phyloP scores from a whole-genome alignment of 768 basidiomycete species.

The Dictyophora rubrovolvata region DNA sequence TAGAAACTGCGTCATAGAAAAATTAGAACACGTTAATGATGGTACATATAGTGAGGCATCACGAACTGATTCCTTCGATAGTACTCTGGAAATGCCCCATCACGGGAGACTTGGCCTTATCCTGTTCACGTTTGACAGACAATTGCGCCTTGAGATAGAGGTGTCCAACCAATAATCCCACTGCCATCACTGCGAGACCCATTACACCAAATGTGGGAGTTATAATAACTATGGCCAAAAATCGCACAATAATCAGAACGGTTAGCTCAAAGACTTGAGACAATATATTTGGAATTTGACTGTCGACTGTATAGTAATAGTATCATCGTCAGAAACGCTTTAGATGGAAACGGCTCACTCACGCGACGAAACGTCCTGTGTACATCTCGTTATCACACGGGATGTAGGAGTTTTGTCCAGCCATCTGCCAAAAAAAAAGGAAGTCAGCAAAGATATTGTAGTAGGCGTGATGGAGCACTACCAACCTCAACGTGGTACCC shows the following conservation, averaged over 20 bases:
- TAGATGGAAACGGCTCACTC: not conserved
- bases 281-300: not conserved
- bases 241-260: conserved; percentile 11
- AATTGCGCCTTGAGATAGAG: conserved; percentile 30
- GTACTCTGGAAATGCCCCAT: conserved; percentile 21
- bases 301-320: conserved; percentile 3
- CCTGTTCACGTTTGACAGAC: conserved; percentile 28
- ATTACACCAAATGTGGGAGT: conserved; percentile 13
- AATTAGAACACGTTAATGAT: not conserved
- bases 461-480: not conserved
- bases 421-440: conserved; percentile 12
- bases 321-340: too few relatives aligned
- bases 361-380: conserved; percentile 10
- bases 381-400: conserved; percentile 16
- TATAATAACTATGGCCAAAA: conserved; percentile 13
- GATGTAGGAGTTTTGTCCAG: conserved; percentile 16
- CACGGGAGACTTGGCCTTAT: conserved; percentile 24
- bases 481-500: conserved; percentile 38
- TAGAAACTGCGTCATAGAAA: conserved; percentile 25
- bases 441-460: not conserved
- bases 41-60: not conserved
- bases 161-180: conserved; percentile 23
- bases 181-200: conserved; percentile 12
- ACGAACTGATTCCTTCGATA: too few relatives aligned
- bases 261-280: conserved; percentile 8